Base-by-base conservation (phyloP, 2,329 filamentous ascomycete genomes). In the Aspergillus fijiensis region DNA sequence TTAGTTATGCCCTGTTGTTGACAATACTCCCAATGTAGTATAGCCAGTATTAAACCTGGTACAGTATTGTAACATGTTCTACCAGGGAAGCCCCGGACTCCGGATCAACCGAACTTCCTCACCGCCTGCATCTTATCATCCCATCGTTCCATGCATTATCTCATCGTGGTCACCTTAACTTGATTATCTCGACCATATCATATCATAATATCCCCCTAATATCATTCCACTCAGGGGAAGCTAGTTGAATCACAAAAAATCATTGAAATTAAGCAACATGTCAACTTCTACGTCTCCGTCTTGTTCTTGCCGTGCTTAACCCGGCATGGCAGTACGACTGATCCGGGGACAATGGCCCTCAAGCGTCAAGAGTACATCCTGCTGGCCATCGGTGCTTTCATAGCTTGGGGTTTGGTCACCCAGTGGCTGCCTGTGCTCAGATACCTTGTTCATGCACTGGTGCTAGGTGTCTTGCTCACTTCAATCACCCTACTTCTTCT, bases 351-450 rank as follows among this genome's bases (percentile, higher is more conserved):
- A 77, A 82, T 82, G 80, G 75, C 73, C 73, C 72, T 80, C 69
- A 74, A 73, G 67, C 74, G 69, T 69, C 77, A 76, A 65, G 74
- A 81, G 68, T 65, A 80, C 56, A 63, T 77, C 57, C 63, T 81
- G 60, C 76, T 79, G 57, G 72, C 75, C 62, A 67, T 76, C 58
- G 73, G 69, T 61, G 75, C 70, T 31, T 80, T 96, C 77, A 81
- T 97, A 74, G 89, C 91, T 74, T 98, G 94, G 94, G 90, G 91
- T 63, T 89, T 93, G 75, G 84, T 89, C 61, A 88, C 91, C 67
- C 88, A 90, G 79, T 96, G 90, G 88, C 82, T 92, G 69, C 92
- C 94, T 31, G 80, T 87, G 61, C 81, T 98, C 66, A 91, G 92
- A 75, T 96, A 90, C 84, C 83, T 91, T 48, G 91, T 90, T 69